Base-by-base conservation (phyloP, 225 moss, liverwort and hornwort genomes). In the Sphagnum tenellum region DNA sequence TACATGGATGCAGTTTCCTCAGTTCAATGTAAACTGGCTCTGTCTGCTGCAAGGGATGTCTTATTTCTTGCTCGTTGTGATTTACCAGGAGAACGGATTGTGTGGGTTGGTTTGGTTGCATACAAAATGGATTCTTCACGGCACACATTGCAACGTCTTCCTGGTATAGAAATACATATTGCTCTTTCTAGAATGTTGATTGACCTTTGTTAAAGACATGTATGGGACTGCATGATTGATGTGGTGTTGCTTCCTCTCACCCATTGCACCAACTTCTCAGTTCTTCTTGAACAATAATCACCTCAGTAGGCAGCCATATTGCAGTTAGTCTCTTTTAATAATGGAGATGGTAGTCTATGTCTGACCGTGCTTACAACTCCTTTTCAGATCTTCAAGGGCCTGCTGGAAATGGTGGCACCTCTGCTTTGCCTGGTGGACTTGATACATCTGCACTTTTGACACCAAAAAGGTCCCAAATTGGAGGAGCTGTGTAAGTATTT, bases 401-500 rank as follows among this genome's bases (percentile, higher is more conserved):
- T 62, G 63, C 51, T 74, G 70, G 71, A 64, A 59, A 55, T 56
- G 56, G 46, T 59, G 75, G 70, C 62, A 56, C 53, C 66, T 50
- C 50, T 56, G 60, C 78, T 50, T 64, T 71, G 62, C 72, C 81
- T 56, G 83, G 69, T 61, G 70, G 62, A 57, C 45, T 63, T 44
- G 76, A 72, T 70, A 45, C 73, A 68, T 71, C 83, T 7, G 76
- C 79, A 48, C 65, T 86, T 59, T 76, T 84, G 69, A 84, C 82
- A 63, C 73, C 76, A n/a, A 82, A 74, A 76, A 59, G 80, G 63
- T 73, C 73, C 53, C 77, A 78, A 74, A 84, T 75, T 44, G 84
- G 78, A 56, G 82, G 88, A 68, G 76, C 86, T 73, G 64, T 76
- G 94, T 95, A 75, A 91, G 91, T 86, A 50, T 67, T 57, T 46